Evolutionary conservation across 208 protist species (phyloP).

Genomic region (Crithidia brevicula): DNA sequence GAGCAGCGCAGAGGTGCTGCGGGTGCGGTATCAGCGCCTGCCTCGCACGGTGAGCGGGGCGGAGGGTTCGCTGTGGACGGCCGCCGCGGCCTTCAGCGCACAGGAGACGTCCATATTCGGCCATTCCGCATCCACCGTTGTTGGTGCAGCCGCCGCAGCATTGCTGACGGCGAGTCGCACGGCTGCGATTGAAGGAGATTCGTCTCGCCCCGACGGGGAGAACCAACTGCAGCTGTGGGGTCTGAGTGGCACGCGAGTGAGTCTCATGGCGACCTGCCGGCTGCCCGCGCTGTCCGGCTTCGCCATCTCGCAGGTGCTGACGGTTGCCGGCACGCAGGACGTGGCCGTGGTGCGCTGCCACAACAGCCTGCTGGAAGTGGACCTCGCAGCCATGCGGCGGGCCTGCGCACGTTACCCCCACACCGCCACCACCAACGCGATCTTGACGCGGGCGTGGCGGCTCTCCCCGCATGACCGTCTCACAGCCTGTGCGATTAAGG

Average conservation of each 20-base stretch:
- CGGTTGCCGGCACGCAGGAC: slow-evolving; percentile 45
- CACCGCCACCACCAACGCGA: slow-evolving; percentile 29
- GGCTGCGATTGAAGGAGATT: slow-evolving; percentile 6
- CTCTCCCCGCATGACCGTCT: slow-evolving; percentile 61
- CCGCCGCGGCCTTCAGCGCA: slow-evolving; percentile 25
- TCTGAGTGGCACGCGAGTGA: slow-evolving; percentile 42
- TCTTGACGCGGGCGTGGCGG: slow-evolving; percentile 57
- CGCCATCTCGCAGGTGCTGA: slow-evolving; percentile 39
- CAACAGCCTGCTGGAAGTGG: slow-evolving; percentile 54
- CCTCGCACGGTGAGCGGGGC: slow-evolving; percentile 43
- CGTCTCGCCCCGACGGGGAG: background rate
- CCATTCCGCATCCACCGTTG: background rate
- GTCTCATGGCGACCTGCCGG: slow-evolving; percentile 37
- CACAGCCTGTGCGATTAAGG: slow-evolving; percentile 50
- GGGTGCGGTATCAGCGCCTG: slow-evolving; percentile 52
- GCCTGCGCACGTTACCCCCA: slow-evolving; percentile 21
- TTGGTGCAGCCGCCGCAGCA: background rate
- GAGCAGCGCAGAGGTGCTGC: background rate
- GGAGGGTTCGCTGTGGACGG: slow-evolving; percentile 36
- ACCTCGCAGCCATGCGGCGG: slow-evolving; percentile 25
- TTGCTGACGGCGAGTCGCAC: slow-evolving; percentile 37
- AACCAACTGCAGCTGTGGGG: slow-evolving; percentile 40
- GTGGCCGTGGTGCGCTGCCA: slow-evolving; percentile 45
- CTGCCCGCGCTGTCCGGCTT: slow-evolving; percentile 52
- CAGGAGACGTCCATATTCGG: slow-evolving; percentile 19